Evolutionary conservation across 805 yeast genomes (phyloP).

Genomic region (Priceomyces fermenticarens): DNA sequence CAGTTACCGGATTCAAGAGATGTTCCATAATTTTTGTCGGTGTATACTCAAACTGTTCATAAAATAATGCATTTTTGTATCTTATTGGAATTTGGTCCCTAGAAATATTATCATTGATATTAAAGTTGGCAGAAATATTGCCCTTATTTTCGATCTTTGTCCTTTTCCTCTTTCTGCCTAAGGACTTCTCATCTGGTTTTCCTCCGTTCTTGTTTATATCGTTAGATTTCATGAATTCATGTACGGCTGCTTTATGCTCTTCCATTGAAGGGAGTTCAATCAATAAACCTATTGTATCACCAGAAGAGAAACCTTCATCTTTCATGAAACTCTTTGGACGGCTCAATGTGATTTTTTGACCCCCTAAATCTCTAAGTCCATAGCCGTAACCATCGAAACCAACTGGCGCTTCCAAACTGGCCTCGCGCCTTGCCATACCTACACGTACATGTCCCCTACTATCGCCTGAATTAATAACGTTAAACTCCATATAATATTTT

Average conservation of each 20-base stretch:
- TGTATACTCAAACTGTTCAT: constrained; percentile 81
- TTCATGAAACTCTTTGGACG: constrained; percentile 57
- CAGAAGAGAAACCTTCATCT: constrained; percentile 54
- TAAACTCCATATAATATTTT: constrained; percentile 72
- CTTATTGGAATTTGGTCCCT: constrained; percentile 88
- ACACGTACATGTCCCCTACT: constrained; percentile 62
- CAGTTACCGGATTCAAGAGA: constrained; percentile 65
- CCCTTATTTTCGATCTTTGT: constrained; percentile 15
- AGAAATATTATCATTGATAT: constrained; percentile 42
- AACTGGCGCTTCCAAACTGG: constrained; percentile 89
- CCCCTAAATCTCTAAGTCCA: constrained; percentile 77
- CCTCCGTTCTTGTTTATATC: background rate
- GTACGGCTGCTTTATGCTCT: constrained; percentile 42
- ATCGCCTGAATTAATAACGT: constrained; percentile 45
- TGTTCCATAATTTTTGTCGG: constrained; percentile 71
- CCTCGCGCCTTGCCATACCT: constrained; percentile 83
- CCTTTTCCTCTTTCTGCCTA: constrained; percentile 10
- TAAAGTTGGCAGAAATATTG: constrained; percentile 15
- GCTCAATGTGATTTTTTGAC: constrained; percentile 74
- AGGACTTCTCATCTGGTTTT: constrained; percentile 3
- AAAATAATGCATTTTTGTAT: constrained; percentile 72
- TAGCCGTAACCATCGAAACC: constrained; percentile 95
- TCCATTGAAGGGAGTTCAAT: constrained; percentile 61
- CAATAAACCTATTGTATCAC: constrained; percentile 81
- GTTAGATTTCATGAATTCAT: constrained; percentile 19